Base-by-base conservation (phyloP, 495 filamentous ascomycete species). In the Aspergillus cavernicola region DNA sequence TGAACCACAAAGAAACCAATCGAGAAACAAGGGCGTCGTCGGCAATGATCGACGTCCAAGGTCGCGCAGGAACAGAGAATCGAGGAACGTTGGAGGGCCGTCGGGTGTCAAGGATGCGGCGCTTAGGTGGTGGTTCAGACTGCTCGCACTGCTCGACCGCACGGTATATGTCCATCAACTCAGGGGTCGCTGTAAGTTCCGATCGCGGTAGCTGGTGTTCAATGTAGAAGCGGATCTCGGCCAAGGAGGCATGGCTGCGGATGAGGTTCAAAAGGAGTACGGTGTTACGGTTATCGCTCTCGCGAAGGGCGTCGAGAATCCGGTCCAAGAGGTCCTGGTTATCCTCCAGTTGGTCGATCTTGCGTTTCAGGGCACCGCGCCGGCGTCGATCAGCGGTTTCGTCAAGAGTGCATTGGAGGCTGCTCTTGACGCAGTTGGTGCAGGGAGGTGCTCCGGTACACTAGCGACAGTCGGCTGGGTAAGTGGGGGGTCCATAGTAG, bases 11-110 rank as follows among this genome's bases (percentile, higher is more conserved):
- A 36, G 70, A 72, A 0, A 78, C 50, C 18, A 76, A 59, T 33
- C 69, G 65, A 22, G 73, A 75, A 6, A 78, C 72, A 35, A 78
- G 56, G 6, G 66, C 69, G 31, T 72, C 62, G 41, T 73, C 66
- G 19, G 64, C 60, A 3, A 64, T 64, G 23, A 77, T 61, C 1
- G 37, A 60, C 0, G 75, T 78, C 75, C 75, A 78, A 2, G 71
- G 68, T 1, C 35, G 54, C 2, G 72, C 65, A 3, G 68, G 66
- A 0, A 76, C 67, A 10, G 56, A 57, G 37, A 69, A 60, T 1
- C 48, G 29, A 8, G 66, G 64, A 19, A 56, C 47, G 40, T 66
- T 57, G 1, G 60, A 58, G 12, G 63, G 43, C 11, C 58, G 55
- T 41, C 56, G 58, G 1, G 57, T 56, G 37, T 65, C 59, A 37